A percentile compares a stretch with the other conserved stretches of the same genome.
These are phyloP conservation scores for Schwanniomyces etchellsii DNA, from an alignment of 1,139 yeast species.

Conservation along the genomic window DNA sequence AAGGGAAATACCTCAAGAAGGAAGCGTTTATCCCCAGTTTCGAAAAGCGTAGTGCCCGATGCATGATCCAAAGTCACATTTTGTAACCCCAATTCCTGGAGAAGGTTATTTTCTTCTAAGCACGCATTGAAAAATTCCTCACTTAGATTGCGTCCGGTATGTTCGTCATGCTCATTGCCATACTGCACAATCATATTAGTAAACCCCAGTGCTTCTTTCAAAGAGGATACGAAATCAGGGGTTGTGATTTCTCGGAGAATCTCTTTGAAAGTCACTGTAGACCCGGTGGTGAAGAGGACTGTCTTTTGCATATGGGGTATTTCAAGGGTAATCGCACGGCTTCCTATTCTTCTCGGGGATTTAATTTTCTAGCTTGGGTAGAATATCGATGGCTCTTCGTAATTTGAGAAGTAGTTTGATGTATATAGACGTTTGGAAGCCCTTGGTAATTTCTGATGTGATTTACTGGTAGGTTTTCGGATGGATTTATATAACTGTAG, in stretches of 20 bases:
- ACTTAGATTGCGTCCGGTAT: slow-evolving; percentile 17
- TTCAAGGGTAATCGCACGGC: neutral
- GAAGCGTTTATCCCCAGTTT: slow-evolving; percentile 2
- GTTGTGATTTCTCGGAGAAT: slow-evolving; percentile 42
- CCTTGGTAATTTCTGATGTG: no score
- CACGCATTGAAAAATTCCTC: slow-evolving; percentile 15
- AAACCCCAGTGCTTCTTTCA: slow-evolving; percentile 29
- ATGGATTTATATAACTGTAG: no score
- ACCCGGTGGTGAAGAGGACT: slow-evolving; percentile 71
- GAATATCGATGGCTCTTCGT: no score
- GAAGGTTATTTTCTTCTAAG: slow-evolving; percentile 8
- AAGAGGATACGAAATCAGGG: slow-evolving; percentile 24
- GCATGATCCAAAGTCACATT: neutral
- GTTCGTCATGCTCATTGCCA: slow-evolving; percentile 46
- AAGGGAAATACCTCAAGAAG: slow-evolving; percentile 41
- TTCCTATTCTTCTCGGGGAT: slow-evolving; percentile 1
- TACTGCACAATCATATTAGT: slow-evolving; percentile 55
- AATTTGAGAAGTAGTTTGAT: no score
- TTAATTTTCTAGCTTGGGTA: neutral
- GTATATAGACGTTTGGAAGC: no score
- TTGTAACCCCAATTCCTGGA: slow-evolving; percentile 8
- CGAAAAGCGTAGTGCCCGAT: neutral
- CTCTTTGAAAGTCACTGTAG: slow-evolving; percentile 68
- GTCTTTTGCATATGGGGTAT: neutral
- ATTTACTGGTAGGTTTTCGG: no score